A percentile compares a stretch with the other conserved stretches of the same genome.
These are phyloP conservation scores for Trypethelium eluteriae DNA, from an alignment of 495 filamentous ascomycete genomes.

Conservation along the genomic window DNA sequence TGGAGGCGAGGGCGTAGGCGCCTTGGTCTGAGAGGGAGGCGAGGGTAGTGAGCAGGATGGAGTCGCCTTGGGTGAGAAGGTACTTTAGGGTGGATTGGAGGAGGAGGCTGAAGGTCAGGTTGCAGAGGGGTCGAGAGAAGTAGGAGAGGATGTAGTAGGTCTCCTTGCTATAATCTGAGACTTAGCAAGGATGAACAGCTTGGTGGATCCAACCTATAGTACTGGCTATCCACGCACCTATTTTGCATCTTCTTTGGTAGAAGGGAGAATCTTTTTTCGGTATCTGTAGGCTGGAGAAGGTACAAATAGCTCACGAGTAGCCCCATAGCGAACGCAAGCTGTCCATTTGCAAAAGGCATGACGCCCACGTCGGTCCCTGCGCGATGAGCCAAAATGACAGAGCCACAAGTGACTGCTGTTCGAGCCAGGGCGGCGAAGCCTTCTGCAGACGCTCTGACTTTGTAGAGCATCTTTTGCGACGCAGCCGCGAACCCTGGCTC, in stretches of 20 bases:
- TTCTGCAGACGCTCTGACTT: slow-evolving; percentile 72
- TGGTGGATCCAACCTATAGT: slow-evolving; percentile 1
- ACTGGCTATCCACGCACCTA: slow-evolving; percentile 33
- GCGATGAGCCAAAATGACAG: slow-evolving; percentile 51
- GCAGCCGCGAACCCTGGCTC: slow-evolving; percentile 82
- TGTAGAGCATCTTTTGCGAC: slow-evolving; percentile 72
- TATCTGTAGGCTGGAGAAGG: slow-evolving; percentile 24
- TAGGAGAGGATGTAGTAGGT: slow-evolving; percentile 49
- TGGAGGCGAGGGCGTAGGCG: slow-evolving; percentile 85
- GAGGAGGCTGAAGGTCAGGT: slow-evolving; percentile 67
- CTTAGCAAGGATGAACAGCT: slow-evolving; percentile 17
- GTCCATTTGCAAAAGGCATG: slow-evolving; percentile 82
- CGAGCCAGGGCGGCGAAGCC: slow-evolving; percentile 65
- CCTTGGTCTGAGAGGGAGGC: slow-evolving; percentile 74
- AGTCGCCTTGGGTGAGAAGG: slow-evolving; percentile 87
- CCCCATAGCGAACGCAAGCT: slow-evolving; percentile 64
- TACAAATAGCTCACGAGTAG: slow-evolving; percentile 58
- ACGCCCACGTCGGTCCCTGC: slow-evolving; percentile 53
- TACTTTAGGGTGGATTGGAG: slow-evolving; percentile 86
- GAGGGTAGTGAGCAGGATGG: slow-evolving; percentile 70
- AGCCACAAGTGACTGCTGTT: slow-evolving; percentile 61
- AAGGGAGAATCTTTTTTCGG: slow-evolving; percentile 30
- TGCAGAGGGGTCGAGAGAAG: slow-evolving; percentile 59
- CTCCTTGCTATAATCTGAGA: slow-evolving; percentile 24
- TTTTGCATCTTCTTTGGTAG: slow-evolving; percentile 41